Conservation (phyloP, 176 grass and related monocot species). For the Oryza glumipatula region DNA sequence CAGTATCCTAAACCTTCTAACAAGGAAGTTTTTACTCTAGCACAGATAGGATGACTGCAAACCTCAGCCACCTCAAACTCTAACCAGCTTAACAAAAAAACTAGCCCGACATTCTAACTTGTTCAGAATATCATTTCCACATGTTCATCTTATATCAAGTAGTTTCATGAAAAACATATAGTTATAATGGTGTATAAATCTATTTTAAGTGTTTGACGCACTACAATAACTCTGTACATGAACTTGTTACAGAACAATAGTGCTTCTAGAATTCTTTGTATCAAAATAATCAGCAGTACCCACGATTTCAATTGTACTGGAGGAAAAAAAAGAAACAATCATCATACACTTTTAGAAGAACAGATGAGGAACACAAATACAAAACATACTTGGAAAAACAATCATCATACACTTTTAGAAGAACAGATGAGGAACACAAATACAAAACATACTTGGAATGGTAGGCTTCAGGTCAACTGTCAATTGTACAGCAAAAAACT, state of each 20-base stretch:
- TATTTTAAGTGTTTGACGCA: slow-evolving; percentile 28
- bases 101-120: background rate
- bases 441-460: slow-evolving; percentile 67
- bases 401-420: slow-evolving; percentile 21
- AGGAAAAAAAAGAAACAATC: slow-evolving; percentile 28
- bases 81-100: slow-evolving; percentile 8
- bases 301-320: slow-evolving; percentile 17
- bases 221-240: background rate
- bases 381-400: slow-evolving; percentile 60
- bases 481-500: slow-evolving; percentile 59
- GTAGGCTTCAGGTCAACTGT: slow-evolving; percentile 82
- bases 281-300: slow-evolving; percentile 5
- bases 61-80: background rate
- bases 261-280: slow-evolving; percentile 11
- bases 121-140: background rate
- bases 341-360: slow-evolving; percentile 25
- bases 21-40: background rate
- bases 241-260: background rate
- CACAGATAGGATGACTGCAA: background rate
- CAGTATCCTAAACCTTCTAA: slow-evolving; percentile 18
- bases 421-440: slow-evolving; percentile 17
- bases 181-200: background rate
- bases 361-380: slow-evolving; percentile 18
- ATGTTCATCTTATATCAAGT: slow-evolving; percentile 25
- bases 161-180: slow-evolving; percentile 10